Evolutionary conservation across 352 stramenopile species (phyloP).

Genomic region (Phytophthora melonis): DNA sequence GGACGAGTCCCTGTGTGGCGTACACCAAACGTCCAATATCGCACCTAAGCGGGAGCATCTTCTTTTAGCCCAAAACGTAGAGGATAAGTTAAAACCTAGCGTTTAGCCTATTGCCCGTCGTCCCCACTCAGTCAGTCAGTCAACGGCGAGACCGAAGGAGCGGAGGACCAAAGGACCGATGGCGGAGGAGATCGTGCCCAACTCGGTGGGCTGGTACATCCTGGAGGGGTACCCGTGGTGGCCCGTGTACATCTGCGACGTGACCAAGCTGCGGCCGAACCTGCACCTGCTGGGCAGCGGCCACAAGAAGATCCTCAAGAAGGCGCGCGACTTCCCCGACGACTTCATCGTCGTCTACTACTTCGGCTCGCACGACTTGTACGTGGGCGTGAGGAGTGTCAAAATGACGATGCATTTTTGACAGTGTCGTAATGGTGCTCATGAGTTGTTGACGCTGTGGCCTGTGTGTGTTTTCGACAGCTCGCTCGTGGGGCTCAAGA

Average conservation of each 20-base stretch:
- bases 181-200: conserved; percentile 46
- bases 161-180: background rate
- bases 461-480: conserved; percentile 30
- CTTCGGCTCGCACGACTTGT: conserved; percentile 88
- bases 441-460: background rate
- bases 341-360: conserved; percentile 87
- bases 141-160: too few species aligned
- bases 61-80: background rate
- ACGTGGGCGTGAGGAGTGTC: conserved; percentile 32
- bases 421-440: too few species aligned
- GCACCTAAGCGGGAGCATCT: background rate
- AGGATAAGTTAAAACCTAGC: background rate
- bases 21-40: background rate
- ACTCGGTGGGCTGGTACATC: conserved; percentile 89
- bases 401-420: background rate
- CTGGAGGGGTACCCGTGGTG: conserved; percentile 89
- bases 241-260: conserved; percentile 88
- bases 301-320: conserved; percentile 75
- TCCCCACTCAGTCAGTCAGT: background rate
- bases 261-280: conserved; percentile 73
- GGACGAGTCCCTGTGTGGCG: background rate
- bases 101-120: background rate
- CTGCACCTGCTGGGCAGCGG: conserved; percentile 74
- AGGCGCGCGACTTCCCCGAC: conserved; percentile 74
- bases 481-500: conserved; percentile 68